Evolutionary conservation across 2,329 filamentous ascomycete genomes (phyloP).

Genomic region (Cyanodermella asteris): DNA sequence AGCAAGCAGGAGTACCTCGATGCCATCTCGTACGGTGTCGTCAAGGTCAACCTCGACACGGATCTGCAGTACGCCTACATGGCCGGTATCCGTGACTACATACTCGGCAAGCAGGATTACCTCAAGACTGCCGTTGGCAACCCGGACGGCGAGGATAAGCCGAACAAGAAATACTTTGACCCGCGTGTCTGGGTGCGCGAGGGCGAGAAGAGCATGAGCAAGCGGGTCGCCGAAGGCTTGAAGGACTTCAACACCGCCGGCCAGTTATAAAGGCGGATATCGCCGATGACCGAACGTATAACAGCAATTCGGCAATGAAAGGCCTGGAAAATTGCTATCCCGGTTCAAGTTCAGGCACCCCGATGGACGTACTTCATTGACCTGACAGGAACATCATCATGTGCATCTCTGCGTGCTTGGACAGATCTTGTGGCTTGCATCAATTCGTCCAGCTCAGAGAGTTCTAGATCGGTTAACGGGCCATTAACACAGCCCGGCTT

Average conservation of each 20-base stretch:
- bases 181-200: slow-evolving; percentile 77
- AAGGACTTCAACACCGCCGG: slow-evolving; percentile 76
- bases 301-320: no score
- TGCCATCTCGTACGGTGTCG: slow-evolving; percentile 80
- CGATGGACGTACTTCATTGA: no score
- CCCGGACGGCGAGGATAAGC: slow-evolving; percentile 88
- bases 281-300: no score
- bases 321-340: no score
- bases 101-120: slow-evolving; percentile 90
- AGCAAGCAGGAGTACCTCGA: slow-evolving; percentile 74
- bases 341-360: no score
- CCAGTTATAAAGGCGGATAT: slow-evolving; percentile 48
- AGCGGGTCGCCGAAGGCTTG: slow-evolving; percentile 59
- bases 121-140: slow-evolving; percentile 72
- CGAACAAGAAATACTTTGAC: slow-evolving; percentile 94
- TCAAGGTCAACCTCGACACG: slow-evolving; percentile 99
- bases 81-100: slow-evolving; percentile 79
- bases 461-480: no score
- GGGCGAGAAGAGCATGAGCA: slow-evolving; percentile 91
- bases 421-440: no score
- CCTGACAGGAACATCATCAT: no score
- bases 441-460: no score
- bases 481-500: no score
- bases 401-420: no score
- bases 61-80: slow-evolving; percentile 95